Percentiles rank a stretch among this genome's conserved stretches.
These are phyloP conservation scores for Leccinum griseonigrum DNA, from an alignment of 1,284 basidiomycete genomes.

Conservation along the genomic window DNA sequence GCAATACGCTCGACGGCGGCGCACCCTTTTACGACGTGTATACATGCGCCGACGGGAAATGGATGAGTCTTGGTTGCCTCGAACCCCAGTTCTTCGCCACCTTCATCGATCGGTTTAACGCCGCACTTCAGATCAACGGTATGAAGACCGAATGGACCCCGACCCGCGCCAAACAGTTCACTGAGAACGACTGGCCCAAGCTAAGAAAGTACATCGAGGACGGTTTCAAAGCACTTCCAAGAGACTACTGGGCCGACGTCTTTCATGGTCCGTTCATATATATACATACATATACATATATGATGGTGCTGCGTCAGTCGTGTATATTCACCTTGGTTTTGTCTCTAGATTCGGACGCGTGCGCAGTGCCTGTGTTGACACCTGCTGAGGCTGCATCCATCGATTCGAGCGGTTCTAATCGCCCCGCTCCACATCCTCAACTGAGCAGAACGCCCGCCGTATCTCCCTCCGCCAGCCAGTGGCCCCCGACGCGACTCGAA, in stretches of 20 bases:
- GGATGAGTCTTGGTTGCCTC: slow-evolving; percentile 76
- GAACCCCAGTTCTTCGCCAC: slow-evolving; percentile 68
- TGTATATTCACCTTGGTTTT: not conserved
- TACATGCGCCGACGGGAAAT: slow-evolving; percentile 66
- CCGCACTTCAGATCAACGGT: slow-evolving; percentile 47
- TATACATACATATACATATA: not conserved
- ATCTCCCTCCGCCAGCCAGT: slow-evolving; percentile 6
- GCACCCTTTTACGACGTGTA: slow-evolving; percentile 81
- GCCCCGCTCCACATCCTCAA: slow-evolving; percentile 53
- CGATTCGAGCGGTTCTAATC: slow-evolving; percentile 31
- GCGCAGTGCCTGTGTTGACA: slow-evolving; percentile 71
- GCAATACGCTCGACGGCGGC: slow-evolving; percentile 72
- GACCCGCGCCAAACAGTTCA: slow-evolving; percentile 46
- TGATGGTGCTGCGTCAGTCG: not conserved
- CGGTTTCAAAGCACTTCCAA: slow-evolving; percentile 59
- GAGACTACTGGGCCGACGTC: slow-evolving; percentile 68
- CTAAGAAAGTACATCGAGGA: slow-evolving; percentile 56
- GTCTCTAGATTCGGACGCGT: slow-evolving; percentile 66
- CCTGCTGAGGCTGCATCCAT: slow-evolving; percentile 55
- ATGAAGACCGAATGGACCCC: slow-evolving; percentile 51
- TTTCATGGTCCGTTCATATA: slow-evolving; percentile 53
- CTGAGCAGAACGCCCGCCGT: slow-evolving; percentile 34
- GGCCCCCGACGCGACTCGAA: slow-evolving; percentile 26
- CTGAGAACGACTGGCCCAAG: slow-evolving; percentile 58
- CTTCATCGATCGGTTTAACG: slow-evolving; percentile 58